phyloP scores from a whole-genome alignment of 2,329 filamentous ascomycete genomes.

The Cucurbitaria berberidis region DNA sequence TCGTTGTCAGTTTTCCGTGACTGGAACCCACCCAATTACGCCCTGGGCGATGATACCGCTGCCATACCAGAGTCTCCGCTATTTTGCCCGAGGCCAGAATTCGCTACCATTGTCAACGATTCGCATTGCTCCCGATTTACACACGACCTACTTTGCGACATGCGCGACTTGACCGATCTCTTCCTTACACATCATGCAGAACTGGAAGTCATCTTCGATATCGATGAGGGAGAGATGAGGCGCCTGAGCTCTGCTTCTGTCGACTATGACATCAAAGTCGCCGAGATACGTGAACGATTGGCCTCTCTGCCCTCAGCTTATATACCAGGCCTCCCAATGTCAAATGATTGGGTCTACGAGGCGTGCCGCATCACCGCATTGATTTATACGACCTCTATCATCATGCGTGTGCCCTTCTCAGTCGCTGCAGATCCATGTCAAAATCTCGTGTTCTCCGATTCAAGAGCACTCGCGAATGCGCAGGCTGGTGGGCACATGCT shows the following conservation, averaged over 20 bases:
- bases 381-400: conserved; percentile 42
- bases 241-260: background rate
- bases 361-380: conserved; percentile 42
- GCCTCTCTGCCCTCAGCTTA: conserved; percentile 30
- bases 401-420: conserved; percentile 36
- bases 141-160: conserved; percentile 34
- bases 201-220: conserved; percentile 1
- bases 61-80: conserved; percentile 44
- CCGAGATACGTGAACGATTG: conserved; percentile 24
- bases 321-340: conserved; percentile 21
- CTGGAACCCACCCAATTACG: conserved; percentile 14
- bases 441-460: conserved; percentile 15
- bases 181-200: conserved; percentile 24
- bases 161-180: conserved; percentile 41
- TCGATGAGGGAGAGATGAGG: conserved; percentile 6
- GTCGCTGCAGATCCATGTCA: conserved; percentile 28
- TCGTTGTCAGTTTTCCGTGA: conserved; percentile 23
- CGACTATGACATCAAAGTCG: conserved; percentile 21
- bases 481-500: background rate
- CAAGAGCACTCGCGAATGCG: background rate
- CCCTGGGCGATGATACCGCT: background rate
- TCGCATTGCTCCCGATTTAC: conserved; percentile 29
- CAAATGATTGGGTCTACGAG: conserved; percentile 44
- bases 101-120: conserved; percentile 27
- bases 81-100: conserved; percentile 33